Evolutionary conservation across 2,329 filamentous ascomycete genomes (phyloP), one percentile per base, ranked within the genome.

Genomic region (Sclerotinia glacialis): DNA sequence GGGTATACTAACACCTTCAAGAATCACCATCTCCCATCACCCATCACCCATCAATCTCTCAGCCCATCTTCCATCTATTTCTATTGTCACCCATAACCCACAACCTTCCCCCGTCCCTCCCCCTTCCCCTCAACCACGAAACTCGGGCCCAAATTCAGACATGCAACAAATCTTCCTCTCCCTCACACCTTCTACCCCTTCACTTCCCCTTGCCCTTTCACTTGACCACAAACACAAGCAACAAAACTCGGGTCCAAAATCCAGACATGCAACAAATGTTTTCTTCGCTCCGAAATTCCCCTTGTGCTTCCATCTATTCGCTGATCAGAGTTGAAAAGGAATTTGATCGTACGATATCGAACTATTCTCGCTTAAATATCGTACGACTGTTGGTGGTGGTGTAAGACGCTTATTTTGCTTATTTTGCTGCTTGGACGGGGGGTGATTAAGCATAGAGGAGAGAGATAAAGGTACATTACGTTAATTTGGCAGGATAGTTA

Each of bases 341-440:
- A 14, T 49, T 28, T 49, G 8, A 60, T 60, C 58, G 44, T 60
- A 60, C 58, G 58, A 49, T 34, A 26, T 26, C 14, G 23, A 26
- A 18, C 28, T 18, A 21, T 49, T 54, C 34, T 60, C 21, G 44
- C 58, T 60, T 60, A 31, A 23, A 49, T 37, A 34, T 60, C 56
- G 26, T 59, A 47, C 42, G 56, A 60, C 42, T 47, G 42, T 8
- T 59, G 9, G 23, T 47, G 26, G 18, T 47, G 42, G 44, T 46
- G 26, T 34, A 31, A 47, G 56, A 59, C 23, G 55, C 55, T 34
- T 59, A 59, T 60, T 31, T 47, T 59, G 18, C 21, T 7, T 47
- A 47, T 31, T 59, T 34, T 37, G 58, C 42, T 23, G 18, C n/a
- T 44, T 44, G 23, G 4, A 21, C 55, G 44, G 37, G 37, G 50